A percentile compares a stretch with the other conserved stretches of the same genome.
Evolutionary conservation across 495 filamentous ascomycete species (phyloP).

Genomic region (Chlorociboria aeruginascens): DNA sequence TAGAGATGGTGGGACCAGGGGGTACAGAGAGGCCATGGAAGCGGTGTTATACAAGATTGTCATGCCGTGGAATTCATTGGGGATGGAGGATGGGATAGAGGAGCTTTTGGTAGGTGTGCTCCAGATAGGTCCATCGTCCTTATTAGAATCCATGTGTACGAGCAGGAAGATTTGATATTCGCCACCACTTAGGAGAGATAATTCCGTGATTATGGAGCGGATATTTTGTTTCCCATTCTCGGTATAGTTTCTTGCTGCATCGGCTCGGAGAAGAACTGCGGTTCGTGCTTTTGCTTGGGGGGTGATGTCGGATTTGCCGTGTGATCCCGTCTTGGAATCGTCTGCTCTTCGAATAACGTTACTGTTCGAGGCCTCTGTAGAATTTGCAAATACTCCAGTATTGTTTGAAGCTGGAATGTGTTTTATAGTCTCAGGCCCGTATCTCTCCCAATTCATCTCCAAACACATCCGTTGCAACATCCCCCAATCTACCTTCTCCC

Average conservation of each 20-base stretch:
- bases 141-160: conserved; percentile 47
- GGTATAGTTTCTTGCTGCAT: conserved; percentile 56
- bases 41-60: conserved; percentile 56
- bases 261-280: conserved; percentile 58
- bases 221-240: conserved; percentile 59
- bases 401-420: not conserved
- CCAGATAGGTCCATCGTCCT: conserved; percentile 42
- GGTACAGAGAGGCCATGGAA: conserved; percentile 45
- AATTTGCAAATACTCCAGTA: not conserved
- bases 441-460: conserved; percentile 50
- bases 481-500: conserved; percentile 61
- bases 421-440: conserved; percentile 6
- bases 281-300: conserved; percentile 31
- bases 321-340: not conserved
- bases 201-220: conserved; percentile 61
- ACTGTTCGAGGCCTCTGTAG: not conserved
- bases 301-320: not conserved
- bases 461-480: conserved; percentile 52
- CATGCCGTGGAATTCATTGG: conserved; percentile 53
- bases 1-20: conserved; percentile 30
- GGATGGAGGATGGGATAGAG: conserved; percentile 41
- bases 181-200: conserved; percentile 58
- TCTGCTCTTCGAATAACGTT: not conserved
- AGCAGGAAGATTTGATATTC: conserved; percentile 70
- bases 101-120: conserved; percentile 39